phyloP scores from a whole-genome alignment of 495 filamentous ascomycete genomes.

The Tetracladium setigerum region DNA sequence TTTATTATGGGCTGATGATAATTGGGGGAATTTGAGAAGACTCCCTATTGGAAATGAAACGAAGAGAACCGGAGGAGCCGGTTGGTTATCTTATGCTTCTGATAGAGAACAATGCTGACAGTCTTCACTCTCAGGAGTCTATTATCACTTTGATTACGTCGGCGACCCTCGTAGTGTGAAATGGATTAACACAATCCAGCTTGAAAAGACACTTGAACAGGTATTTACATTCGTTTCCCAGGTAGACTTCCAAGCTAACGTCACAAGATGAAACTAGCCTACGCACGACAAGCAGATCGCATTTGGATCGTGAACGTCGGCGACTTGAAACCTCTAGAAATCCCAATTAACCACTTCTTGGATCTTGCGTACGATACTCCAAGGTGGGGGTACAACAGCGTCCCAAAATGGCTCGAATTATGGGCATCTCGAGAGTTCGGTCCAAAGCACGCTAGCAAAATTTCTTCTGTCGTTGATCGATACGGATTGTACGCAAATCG shows the following conservation, averaged over 20 bases:
- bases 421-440: conserved; percentile 59
- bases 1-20: conserved; percentile 69
- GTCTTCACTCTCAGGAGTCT: conserved; percentile 32
- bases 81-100: conserved; percentile 5
- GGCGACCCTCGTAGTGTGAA: conserved; percentile 58
- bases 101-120: no score
- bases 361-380: conserved; percentile 59
- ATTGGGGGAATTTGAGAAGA: conserved; percentile 61
- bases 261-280: conserved; percentile 50
- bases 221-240: not conserved
- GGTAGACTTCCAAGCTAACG: not conserved
- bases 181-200: conserved; percentile 66
- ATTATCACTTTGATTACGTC: conserved; percentile 72
- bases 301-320: conserved; percentile 77
- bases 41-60: conserved; percentile 58
- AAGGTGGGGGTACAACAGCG: conserved; percentile 45
- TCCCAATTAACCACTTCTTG: conserved; percentile 60
- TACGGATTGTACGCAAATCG: conserved; percentile 56
- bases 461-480: conserved; percentile 47
- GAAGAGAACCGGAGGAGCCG: conserved; percentile 49
- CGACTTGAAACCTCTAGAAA: conserved; percentile 62
- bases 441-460: conserved; percentile 35
- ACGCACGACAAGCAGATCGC: conserved; percentile 51
- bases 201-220: conserved; percentile 57
- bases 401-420: conserved; percentile 43